phyloP scores from a whole-genome alignment of 2,329 filamentous ascomycete genomes.

The Alternaria panax region DNA sequence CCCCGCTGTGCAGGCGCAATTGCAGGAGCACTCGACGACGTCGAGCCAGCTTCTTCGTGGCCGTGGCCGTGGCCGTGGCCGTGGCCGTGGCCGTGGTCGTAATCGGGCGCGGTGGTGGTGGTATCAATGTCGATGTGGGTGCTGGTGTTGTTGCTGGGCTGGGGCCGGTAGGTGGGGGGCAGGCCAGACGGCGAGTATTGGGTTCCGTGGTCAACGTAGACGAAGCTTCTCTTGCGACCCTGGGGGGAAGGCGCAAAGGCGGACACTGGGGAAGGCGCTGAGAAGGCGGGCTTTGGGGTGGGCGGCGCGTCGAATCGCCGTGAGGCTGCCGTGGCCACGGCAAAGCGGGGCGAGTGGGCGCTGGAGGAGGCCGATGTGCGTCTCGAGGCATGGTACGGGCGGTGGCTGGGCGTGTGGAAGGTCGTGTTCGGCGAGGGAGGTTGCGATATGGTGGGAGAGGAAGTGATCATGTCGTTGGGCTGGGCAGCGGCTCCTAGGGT shows the following conservation, averaged over 20 bases:
- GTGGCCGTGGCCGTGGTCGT: neutral
- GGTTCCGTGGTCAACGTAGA: slow-evolving; percentile 60
- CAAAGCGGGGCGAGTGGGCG: slow-evolving; percentile 45
- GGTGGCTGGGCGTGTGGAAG: slow-evolving; percentile 43
- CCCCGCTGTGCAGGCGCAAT: slow-evolving; percentile 36
- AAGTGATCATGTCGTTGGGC: slow-evolving; percentile 44
- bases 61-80: neutral
- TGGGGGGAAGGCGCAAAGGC: slow-evolving; percentile 36
- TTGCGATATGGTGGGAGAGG: slow-evolving; percentile 49
- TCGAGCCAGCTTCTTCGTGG: slow-evolving; percentile 11
- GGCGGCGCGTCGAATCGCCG: slow-evolving; percentile 41
- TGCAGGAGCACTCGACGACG: slow-evolving; percentile 21
- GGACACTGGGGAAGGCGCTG: slow-evolving; percentile 36
- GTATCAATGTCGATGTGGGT: neutral
- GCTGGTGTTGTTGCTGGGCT: slow-evolving; percentile 5
- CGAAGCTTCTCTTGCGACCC: slow-evolving; percentile 48
- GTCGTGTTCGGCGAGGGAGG: slow-evolving; percentile 46
- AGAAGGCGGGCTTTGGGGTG: slow-evolving; percentile 26
- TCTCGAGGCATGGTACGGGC: slow-evolving; percentile 45
- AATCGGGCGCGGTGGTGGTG: neutral
- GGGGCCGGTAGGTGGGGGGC: slow-evolving; percentile 53
- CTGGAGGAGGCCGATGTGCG: slow-evolving; percentile 40
- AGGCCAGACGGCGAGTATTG: slow-evolving; percentile 62
- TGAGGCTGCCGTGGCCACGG: slow-evolving; percentile 37
- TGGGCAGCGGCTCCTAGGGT: slow-evolving; percentile 11